phyloP scores from a whole-genome alignment of 1,284 basidiomycete species.

The Naganishia albida region DNA sequence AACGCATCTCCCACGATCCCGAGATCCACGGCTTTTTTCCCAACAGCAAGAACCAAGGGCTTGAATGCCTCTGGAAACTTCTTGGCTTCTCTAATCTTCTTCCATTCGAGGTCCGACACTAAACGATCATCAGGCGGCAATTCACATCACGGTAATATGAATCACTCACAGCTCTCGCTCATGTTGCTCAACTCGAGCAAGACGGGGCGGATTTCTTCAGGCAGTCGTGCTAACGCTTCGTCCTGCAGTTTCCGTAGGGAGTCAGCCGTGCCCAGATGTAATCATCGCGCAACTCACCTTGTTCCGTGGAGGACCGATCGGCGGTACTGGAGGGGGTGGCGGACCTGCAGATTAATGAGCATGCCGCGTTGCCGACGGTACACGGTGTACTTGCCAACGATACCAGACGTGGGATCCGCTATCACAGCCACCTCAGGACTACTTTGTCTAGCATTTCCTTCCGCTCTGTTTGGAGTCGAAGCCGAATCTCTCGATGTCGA shows the following conservation, averaged over 20 bases:
- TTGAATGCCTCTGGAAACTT: slow-evolving; percentile 28
- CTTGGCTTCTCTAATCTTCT: slow-evolving; percentile 25
- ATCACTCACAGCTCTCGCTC: slow-evolving; percentile 5
- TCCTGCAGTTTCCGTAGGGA: slow-evolving; percentile 5
- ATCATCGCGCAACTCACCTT: background rate
- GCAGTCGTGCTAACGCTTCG: slow-evolving; percentile 13
- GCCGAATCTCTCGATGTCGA: background rate
- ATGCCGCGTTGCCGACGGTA: background rate
- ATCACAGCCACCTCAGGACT: background rate
- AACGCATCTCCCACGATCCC: slow-evolving; percentile 40
- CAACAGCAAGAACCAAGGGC: slow-evolving; percentile 14
- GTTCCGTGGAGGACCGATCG: slow-evolving; percentile 2
- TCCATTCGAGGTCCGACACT: slow-evolving; percentile 22
- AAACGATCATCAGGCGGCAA: background rate
- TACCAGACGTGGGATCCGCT: background rate
- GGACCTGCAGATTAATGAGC: background rate
- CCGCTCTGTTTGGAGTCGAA: background rate
- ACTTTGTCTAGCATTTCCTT: background rate
- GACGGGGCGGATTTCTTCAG: slow-evolving; percentile 16
- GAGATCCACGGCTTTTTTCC: slow-evolving; percentile 30
- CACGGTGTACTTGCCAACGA: background rate
- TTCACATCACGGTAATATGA: background rate
- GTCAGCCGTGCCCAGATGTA: background rate
- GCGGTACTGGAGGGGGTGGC: background rate
- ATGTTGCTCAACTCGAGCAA: background rate